Base-by-base conservation (phyloP, 1,139 yeast genomes). In the Eremothecium coryli region DNA sequence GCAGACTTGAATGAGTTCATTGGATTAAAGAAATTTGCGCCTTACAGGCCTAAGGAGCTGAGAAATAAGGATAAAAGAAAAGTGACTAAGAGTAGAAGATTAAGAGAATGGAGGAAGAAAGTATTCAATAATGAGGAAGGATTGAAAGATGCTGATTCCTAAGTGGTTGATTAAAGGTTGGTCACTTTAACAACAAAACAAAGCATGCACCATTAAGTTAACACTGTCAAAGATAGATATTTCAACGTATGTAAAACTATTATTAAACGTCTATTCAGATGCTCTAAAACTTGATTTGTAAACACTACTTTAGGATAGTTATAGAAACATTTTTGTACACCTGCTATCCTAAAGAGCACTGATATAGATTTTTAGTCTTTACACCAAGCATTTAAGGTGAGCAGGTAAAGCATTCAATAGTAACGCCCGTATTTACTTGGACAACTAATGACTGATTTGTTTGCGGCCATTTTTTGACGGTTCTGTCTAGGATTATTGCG, bases 21-120 rank as follows among this genome's bases (percentile, higher is more conserved):
- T 42, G 93, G 96, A 10, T 65, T 93, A 47, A 90, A 90, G 65
- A 88, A 88, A 58, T 76, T 90, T 49, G 97, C 97, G 0, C 90
- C 97, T 18, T 93, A 82, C 58, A 73, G 96, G 55, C 75, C 86
- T 16, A 71, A 72, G 43, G 94, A 84, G 39, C 67, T 71, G 47
- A 69, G 77, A 45, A 62, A 70, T 48, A 84, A 79, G 56, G 98
- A 93, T 56, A 81, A 76, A 59, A 70, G 93, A 53, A 84, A 85
- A 62, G 82, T 72, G 40, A 75, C 88, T 26, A 90, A 88, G 67
- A 76, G 78, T 64, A 81, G 73, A 61, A 73, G 93, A 48, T 62
- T 90, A 42, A 72, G 80, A 48, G 93, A 85, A 48, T 93, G 98
- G 98, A 76, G 95, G 59, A 75, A 78, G 58, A 77, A 76, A 39